Evolutionary conservation across 768 basidiomycete species (phyloP).

Genomic region (Multifurca ochricompacta): DNA sequence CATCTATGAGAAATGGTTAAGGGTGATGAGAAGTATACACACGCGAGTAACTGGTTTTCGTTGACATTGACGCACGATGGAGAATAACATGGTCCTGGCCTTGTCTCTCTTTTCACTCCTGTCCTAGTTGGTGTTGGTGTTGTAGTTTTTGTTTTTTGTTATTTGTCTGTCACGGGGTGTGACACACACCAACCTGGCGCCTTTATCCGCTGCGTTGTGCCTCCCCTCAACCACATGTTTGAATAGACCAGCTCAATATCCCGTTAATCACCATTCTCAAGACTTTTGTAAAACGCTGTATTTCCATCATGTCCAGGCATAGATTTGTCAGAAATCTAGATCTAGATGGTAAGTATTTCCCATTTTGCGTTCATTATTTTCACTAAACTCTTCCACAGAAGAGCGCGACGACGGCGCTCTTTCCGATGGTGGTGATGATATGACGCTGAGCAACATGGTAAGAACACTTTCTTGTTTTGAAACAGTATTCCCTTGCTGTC

Average conservation of each 20-base stretch:
- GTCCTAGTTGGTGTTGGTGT: no score
- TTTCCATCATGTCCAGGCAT: conserved; percentile 75
- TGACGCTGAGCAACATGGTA: conserved; percentile 82
- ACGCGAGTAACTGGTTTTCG: conserved; percentile 28
- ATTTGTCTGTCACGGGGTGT: conserved; percentile 7
- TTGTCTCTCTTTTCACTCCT: no score
- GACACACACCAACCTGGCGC: background rate
- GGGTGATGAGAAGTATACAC: conserved; percentile 34
- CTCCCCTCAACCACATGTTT: conserved; percentile 16
- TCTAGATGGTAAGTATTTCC: conserved; percentile 44
- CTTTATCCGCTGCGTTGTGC: background rate
- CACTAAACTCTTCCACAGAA: conserved; percentile 37
- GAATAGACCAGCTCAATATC: conserved; percentile 2
- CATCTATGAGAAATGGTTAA: background rate
- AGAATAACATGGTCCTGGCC: no score
- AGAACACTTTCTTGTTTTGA: conserved; percentile 33
- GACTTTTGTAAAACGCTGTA: conserved; percentile 20
- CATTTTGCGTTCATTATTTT: background rate
- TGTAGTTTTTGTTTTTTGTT: no score
- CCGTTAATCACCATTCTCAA: conserved; percentile 19
- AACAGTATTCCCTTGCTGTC: background rate
- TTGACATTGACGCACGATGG: conserved; percentile 38
- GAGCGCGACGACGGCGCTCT: conserved; percentile 80
- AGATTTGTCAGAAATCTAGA: conserved; percentile 83
- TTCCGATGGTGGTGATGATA: conserved; percentile 69